Base-by-base conservation (phyloP, 1,139 yeast genomes). In the Zygoascus sp. region DNA sequence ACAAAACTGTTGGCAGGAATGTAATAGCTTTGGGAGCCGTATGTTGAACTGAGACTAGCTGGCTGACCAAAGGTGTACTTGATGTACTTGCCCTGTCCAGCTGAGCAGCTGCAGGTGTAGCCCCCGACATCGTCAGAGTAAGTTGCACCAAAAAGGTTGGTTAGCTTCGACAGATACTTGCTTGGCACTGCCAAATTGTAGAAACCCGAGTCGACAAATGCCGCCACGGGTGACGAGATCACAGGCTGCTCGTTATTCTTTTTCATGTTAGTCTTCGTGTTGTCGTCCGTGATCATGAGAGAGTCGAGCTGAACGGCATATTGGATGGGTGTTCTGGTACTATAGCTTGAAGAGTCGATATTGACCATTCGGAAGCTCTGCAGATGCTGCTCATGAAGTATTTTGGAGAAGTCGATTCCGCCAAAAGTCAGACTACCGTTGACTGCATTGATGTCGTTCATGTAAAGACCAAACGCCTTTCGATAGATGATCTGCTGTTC, bases 351-450 rank as follows among this genome's bases (percentile, higher is more conserved):
- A 6, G 49, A 34, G 3, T 47, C 50, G 22, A 49, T 44, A 19
- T 50, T 51, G n/a, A 53, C 52, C 22, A 46, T 49, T 3, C 65
- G 70, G 44, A 60, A 54, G 7, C 56, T 57, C 34, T 47, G 63
- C 52, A 79, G 65, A n/a, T 21, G 11, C n/a, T 35, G 13, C 0
- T 63, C 62, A 9, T 83, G 84, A 0, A 64, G 52, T 51, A 68
- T 73, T 61, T 79, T 80, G 30, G 78, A 74, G 35, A 69, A 66
- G 58, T 80, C 85, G 44, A 77, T 64, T 25, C 78, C 85, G 3
- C 85, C 85, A 59, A 80, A 80, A 39, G 79, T 66, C 36, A 80
- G 62, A 11, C 69, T 58, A 2, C 84, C 84, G 1, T 61, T 48
- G n/a, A 59, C 55, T 5, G 77, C 63, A n/a, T 68, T 66, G 5